phyloP scores from a whole-genome alignment of 2,329 filamentous ascomycete genomes.

The Botrytis galanthina region DNA sequence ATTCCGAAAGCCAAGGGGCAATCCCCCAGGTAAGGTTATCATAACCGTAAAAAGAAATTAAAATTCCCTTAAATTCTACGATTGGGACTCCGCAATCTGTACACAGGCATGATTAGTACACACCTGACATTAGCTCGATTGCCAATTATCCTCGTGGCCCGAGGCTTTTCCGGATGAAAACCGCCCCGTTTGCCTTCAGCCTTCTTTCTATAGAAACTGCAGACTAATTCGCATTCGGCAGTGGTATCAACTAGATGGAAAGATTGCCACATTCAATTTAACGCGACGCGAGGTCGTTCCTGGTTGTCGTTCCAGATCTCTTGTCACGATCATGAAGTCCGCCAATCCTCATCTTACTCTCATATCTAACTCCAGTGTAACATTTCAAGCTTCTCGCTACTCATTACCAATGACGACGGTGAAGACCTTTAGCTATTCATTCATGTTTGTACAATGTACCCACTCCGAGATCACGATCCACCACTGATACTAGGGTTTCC shows the following conservation, averaged over 20 bases:
- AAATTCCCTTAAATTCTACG: not conserved
- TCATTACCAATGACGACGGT: not conserved
- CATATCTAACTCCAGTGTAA: not conserved
- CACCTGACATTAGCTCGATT: not conserved
- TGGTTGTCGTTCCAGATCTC: not conserved
- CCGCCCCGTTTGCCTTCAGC: not conserved
- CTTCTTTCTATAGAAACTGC: not conserved
- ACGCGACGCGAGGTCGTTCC: not conserved
- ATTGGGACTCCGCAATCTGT: not conserved
- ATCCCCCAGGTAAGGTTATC: not conserved
- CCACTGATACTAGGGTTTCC: not conserved
- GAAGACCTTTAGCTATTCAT: too few species aligned
- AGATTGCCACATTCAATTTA: not conserved
- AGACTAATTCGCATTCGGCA: not conserved
- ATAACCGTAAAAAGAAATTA: not conserved
- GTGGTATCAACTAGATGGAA: not conserved
- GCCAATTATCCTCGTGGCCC: not conserved
- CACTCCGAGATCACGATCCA: not conserved
- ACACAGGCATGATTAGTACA: not conserved
- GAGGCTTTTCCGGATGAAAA: not conserved
- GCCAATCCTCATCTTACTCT: conserved; percentile 1
- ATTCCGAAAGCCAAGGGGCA: not conserved
- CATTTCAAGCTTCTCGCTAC: not conserved
- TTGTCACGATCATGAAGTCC: not conserved
- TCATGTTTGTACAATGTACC: not conserved